phyloP scores from a whole-genome alignment of 169 alveolate genomes.

The Plasmodium gaboni region DNA sequence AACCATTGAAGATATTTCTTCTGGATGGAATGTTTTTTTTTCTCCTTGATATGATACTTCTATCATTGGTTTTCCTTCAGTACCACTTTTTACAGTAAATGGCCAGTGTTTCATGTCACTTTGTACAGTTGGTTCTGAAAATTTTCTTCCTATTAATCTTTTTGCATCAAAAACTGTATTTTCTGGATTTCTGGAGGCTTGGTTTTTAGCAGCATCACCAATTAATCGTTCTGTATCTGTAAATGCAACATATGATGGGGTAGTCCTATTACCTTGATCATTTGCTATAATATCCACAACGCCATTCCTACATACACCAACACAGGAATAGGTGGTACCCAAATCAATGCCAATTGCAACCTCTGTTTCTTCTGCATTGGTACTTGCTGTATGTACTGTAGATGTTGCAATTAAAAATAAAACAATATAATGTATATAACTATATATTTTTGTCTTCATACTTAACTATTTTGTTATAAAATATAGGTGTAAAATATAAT shows the following conservation, averaged over 20 bases:
- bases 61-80: slow-evolving; percentile 91
- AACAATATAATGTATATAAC: too few relatives aligned
- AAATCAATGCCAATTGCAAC: slow-evolving; percentile 94
- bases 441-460: too few relatives aligned
- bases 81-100: slow-evolving; percentile 92
- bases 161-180: too few relatives aligned
- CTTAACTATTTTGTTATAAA: too few relatives aligned
- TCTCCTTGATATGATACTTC: slow-evolving; percentile 92
- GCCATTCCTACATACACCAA: slow-evolving; percentile 95
- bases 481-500: too few relatives aligned
- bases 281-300: slow-evolving; percentile 97
- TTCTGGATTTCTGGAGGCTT: slow-evolving; percentile 90
- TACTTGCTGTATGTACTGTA: too few relatives aligned
- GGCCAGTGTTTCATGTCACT: slow-evolving; percentile 96
- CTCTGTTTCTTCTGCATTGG: slow-evolving; percentile 10
- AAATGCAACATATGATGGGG: slow-evolving; percentile 99
- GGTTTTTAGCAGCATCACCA: slow-evolving; percentile 98
- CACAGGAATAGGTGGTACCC: slow-evolving; percentile 97
- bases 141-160: slow-evolving; percentile 15
- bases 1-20: too few relatives aligned
- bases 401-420: too few relatives aligned
- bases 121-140: slow-evolving; percentile 94
- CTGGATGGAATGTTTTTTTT: slow-evolving; percentile 79
- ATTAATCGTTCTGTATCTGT: slow-evolving; percentile 97
- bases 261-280: slow-evolving; percentile 98